phyloP scores from a whole-genome alignment of 306 rosid species.

The Crotalaria pallida region DNA sequence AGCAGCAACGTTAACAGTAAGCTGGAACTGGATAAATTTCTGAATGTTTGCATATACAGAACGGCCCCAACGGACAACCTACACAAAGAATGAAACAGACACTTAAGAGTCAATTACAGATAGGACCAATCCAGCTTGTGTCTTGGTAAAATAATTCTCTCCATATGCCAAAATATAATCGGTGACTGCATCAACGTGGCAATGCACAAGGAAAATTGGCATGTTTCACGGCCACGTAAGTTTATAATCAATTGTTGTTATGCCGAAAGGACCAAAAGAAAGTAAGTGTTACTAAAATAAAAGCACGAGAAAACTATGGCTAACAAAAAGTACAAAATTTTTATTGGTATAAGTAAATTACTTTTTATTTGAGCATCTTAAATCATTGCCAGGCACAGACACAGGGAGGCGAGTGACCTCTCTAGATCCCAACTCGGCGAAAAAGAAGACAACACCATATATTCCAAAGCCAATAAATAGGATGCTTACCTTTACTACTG shows the following conservation, averaged over 20 bases:
- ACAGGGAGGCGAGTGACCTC: too few species aligned
- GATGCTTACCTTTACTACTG: conserved; percentile 75
- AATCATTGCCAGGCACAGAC: neutral
- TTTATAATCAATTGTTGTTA: conserved; percentile 9
- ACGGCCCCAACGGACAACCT: conserved; percentile 99
- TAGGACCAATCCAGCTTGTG: conserved; percentile 11
- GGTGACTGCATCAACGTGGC: neutral
- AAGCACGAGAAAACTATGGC: neutral
- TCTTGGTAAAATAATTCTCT: conserved; percentile 8
- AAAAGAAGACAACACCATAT: neutral
- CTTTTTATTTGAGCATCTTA: neutral
- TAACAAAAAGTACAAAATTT: neutral
- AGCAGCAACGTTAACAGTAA: conserved; percentile 96
- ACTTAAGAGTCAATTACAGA: conserved; percentile 3
- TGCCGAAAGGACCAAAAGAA: neutral
- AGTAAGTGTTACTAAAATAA: neutral
- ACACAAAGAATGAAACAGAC: conserved; percentile 16
- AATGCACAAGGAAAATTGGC: neutral
- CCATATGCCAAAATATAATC: conserved; percentile 12
- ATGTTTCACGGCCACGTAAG: conserved; percentile 5
- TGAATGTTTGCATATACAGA: conserved; percentile 98
- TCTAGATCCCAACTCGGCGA: too few species aligned
- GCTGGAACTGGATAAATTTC: conserved; percentile 97
- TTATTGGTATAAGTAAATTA: neutral
- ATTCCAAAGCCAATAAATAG: conserved; percentile 13